Evolutionary conservation across 202 grass and related monocot species (phyloP).

Genomic region (Bolboschoenoplectus hybrid): DNA sequence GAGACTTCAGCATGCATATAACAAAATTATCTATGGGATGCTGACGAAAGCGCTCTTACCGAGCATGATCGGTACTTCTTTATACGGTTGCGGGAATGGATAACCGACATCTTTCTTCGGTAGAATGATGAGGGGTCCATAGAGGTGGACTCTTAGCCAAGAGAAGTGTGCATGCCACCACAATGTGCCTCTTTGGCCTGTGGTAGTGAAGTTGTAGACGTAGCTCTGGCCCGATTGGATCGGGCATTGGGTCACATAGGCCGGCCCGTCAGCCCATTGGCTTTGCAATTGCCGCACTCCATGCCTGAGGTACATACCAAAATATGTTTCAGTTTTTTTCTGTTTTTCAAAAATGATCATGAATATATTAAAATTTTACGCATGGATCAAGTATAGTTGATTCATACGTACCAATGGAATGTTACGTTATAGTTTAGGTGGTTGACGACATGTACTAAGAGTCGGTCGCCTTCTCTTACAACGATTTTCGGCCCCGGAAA

Average conservation of each 20-base stretch:
- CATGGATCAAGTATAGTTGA: background rate
- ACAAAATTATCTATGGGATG: background rate
- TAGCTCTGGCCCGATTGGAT: slow-evolving; percentile 65
- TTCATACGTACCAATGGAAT: slow-evolving; percentile 67
- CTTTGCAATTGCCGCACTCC: slow-evolving; percentile 67
- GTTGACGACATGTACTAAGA: slow-evolving; percentile 74
- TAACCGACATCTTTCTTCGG: slow-evolving; percentile 48
- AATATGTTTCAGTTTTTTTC: slow-evolving; percentile 1
- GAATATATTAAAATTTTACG: background rate
- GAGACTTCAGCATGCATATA: background rate
- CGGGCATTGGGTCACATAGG: slow-evolving; percentile 89
- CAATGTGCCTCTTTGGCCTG: slow-evolving; percentile 64
- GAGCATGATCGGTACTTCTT: slow-evolving; percentile 71
- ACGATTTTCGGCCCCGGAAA: slow-evolving; percentile 51
- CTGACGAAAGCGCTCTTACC: slow-evolving; percentile 47
- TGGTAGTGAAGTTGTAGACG: slow-evolving; percentile 66
- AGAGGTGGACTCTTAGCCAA: slow-evolving; percentile 74
- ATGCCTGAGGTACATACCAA: slow-evolving; percentile 53
- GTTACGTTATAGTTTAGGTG: slow-evolving; percentile 66
- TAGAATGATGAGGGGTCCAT: slow-evolving; percentile 79
- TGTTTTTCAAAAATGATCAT: background rate
- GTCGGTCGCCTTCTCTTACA: slow-evolving; percentile 61
- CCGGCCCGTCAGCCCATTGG: slow-evolving; percentile 82
- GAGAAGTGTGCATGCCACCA: slow-evolving; percentile 95
- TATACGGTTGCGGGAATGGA: slow-evolving; percentile 66